phyloP scores from a whole-genome alignment of 2,329 filamentous ascomycete genomes.

The Raffaelea ambrosiae region DNA sequence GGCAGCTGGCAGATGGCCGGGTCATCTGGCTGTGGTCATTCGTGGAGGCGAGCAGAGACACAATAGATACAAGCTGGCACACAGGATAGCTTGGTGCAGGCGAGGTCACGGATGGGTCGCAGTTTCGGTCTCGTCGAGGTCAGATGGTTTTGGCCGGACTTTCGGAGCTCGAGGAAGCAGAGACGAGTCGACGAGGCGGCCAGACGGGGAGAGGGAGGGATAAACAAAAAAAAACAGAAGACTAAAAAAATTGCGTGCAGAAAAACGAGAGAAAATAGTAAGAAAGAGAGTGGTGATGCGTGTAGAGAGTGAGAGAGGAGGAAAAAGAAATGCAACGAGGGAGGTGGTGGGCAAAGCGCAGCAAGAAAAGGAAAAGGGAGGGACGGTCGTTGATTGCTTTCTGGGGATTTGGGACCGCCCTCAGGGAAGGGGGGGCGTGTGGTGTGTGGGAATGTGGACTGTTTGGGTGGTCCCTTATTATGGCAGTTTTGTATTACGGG shows the following conservation, averaged over 20 bases:
- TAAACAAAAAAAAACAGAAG: not conserved
- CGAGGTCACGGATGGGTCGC: not conserved
- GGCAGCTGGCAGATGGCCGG: too few species aligned
- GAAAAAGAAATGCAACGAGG: not conserved
- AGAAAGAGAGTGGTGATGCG: not conserved
- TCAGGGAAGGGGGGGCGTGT: too few species aligned
- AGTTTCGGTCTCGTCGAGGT: too few species aligned
- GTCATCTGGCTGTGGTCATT: too few species aligned
- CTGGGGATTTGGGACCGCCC: not conserved
- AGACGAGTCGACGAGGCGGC: not conserved
- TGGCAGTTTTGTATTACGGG: not conserved
- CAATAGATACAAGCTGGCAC: too few species aligned
- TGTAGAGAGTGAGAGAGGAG: not conserved
- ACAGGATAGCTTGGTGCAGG: not conserved
- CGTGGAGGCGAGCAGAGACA: too few species aligned
- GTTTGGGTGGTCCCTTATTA: too few species aligned
- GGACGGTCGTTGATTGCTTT: not conserved
- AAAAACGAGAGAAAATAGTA: slow-evolving; percentile 1
- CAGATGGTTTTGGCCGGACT: not conserved
- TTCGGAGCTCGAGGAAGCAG: not conserved
- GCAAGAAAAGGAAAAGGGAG: slow-evolving; percentile 1
- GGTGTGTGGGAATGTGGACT: too few species aligned
- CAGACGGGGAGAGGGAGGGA: too few species aligned
- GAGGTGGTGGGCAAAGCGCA: not conserved
- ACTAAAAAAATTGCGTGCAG: not conserved